These are phyloP conservation scores for Diaporthe sp. DNA, from an alignment of 2,329 filamentous ascomycete genomes.

Conservation along the genomic window DNA sequence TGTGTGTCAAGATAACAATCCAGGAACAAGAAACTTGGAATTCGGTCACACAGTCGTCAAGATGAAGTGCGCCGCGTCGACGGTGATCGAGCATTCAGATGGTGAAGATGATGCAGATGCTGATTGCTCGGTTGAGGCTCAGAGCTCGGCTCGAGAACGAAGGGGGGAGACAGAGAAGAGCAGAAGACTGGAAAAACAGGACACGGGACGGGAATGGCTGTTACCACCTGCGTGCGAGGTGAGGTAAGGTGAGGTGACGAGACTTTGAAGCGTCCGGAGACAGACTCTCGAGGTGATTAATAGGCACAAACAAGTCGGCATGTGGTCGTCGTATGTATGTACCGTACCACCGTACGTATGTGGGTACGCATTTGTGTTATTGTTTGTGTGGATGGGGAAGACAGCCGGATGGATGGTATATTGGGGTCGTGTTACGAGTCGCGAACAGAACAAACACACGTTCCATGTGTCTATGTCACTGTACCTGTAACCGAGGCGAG, in stretches of 20 bases:
- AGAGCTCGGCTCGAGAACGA: constrained; percentile 17
- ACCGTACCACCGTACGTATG: background rate
- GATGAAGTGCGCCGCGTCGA: constrained; percentile 13
- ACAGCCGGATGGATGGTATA: background rate
- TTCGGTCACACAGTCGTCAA: constrained; percentile 21
- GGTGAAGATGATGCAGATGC: too few species aligned
- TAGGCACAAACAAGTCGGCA: constrained; percentile 17
- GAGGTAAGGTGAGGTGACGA: background rate
- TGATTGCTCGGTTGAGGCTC: background rate
- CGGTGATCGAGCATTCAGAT: background rate
- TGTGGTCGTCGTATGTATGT: constrained; percentile 15
- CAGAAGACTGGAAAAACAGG: background rate
- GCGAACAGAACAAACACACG: constrained; percentile 9
- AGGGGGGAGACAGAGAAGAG: background rate
- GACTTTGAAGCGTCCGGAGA: background rate
- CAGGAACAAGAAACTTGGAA: constrained; percentile 27
- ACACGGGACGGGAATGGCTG: background rate
- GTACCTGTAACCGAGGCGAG: constrained; percentile 25
- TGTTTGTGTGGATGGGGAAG: background rate
- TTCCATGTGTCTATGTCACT: background rate
- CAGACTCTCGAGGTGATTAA: background rate
- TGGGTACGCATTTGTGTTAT: background rate
- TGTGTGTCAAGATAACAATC: constrained; percentile 17
- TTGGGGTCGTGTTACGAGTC: constrained; percentile 22
- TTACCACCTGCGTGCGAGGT: background rate